Evolutionary conservation across 768 basidiomycete genomes (phyloP).

Genomic region (Podaxis mareebaensis): DNA sequence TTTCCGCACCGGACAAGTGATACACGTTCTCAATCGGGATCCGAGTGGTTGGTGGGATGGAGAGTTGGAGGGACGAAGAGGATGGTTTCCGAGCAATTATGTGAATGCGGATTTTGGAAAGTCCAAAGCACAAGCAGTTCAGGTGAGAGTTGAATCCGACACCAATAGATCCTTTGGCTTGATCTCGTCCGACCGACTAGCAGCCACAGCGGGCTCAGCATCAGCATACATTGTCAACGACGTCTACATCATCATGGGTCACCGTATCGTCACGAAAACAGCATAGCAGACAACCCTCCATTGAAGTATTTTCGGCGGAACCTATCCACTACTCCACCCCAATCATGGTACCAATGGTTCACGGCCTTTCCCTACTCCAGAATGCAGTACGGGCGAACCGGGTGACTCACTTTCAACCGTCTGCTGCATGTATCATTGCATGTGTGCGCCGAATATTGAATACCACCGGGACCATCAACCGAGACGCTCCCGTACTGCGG

Average conservation of each 20-base stretch:
- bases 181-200: conserved; percentile 12
- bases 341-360: conserved; percentile 81
- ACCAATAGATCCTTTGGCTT: conserved; percentile 3
- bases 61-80: conserved; percentile 82
- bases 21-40: conserved; percentile 88
- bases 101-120: conserved; percentile 67
- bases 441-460: conserved; percentile 87
- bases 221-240: conserved; percentile 48
- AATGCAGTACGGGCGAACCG: conserved; percentile 80
- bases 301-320: conserved; percentile 44
- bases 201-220: conserved; percentile 42
- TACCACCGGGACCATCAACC: conserved; percentile 79
- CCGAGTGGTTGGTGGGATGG: conserved; percentile 98
- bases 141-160: conserved; percentile 32
- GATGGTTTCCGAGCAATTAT: conserved; percentile 99
- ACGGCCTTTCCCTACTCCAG: conserved; percentile 83
- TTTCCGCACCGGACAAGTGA: conserved; percentile 89
- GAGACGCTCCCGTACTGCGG: conserved; percentile 75
- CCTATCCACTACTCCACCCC: conserved; percentile 72
- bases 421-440: conserved; percentile 92
- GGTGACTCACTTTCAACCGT: conserved; percentile 85
- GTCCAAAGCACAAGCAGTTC: conserved; percentile 32
- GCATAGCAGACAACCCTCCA: conserved; percentile 45
- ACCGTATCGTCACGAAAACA: conserved; percentile 37
- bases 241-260: conserved; percentile 57